Conservation (phyloP, 108 stramenopile genomes). For the Schizochytrium sp. region DNA sequence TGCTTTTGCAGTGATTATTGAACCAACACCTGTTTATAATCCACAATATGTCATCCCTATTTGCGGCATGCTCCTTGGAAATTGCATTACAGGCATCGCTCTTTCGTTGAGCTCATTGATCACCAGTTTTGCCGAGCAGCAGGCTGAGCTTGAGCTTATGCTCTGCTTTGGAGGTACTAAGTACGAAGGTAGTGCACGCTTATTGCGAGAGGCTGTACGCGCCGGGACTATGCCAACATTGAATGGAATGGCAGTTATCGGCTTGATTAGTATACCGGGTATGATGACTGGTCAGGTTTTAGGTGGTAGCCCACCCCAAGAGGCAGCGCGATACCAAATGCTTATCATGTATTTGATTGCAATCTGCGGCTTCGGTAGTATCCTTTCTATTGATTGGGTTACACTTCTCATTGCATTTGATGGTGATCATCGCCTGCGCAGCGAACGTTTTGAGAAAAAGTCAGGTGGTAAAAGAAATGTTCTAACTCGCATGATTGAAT, state of each 20-base stretch:
- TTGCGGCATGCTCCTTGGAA: constrained; percentile 88
- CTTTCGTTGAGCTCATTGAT: constrained; percentile 78
- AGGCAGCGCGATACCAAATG: constrained; percentile 89
- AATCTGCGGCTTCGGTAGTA: constrained; percentile 55
- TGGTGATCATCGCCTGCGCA: constrained; percentile 49
- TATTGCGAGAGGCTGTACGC: constrained; percentile 73
- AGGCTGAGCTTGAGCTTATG: constrained; percentile 75
- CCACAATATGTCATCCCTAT: constrained; percentile 89
- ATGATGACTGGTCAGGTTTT: constrained; percentile 96
- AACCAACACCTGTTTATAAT: constrained; percentile 78
- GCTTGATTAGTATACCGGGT: constrained; percentile 87
- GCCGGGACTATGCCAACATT: constrained; percentile 79
- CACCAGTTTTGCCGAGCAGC: constrained; percentile 74
- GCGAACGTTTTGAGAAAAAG: constrained; percentile 27
- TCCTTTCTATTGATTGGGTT: constrained; percentile 65
- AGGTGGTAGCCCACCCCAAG: constrained; percentile 81
- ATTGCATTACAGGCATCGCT: constrained; percentile 83
- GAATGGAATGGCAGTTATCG: constrained; percentile 84
- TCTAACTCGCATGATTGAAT: neutral
- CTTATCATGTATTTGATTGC: constrained; percentile 86
- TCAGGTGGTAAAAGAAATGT: constrained; percentile 35
- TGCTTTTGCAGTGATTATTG: constrained; percentile 80
- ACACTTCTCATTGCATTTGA: constrained; percentile 69
- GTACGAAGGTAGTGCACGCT: constrained; percentile 73
- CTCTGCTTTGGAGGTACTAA: constrained; percentile 80